Evolutionary conservation across 108 stramenopile species (phyloP), one percentile per base, ranked within the genome.

Genomic region (Skeletonema grethae): DNA sequence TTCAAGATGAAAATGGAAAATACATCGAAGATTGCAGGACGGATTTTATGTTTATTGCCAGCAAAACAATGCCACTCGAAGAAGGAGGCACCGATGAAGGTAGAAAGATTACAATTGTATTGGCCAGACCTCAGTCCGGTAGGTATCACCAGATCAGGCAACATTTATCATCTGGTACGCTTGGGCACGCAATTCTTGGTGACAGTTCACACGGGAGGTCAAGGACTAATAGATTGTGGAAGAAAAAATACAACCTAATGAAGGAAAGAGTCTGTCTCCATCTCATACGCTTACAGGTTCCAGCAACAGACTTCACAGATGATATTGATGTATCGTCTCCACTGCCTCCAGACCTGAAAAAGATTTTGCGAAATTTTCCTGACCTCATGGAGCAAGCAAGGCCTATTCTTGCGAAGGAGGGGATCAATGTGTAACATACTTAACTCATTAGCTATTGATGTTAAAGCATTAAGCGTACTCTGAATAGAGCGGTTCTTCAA

Each of bases 401-500:
- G 41, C 18, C 56, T 31, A 66, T 76, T 56, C 30, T 80, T 57
- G 32, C 28, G 12, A 43, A 50, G 30, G 45, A 61, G 38, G 61
- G 79, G 16, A 32, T 58, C 8, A 36, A 29, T 38, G 68, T 46
- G 72, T 41, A 60, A 67, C 28, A 2, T 15, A 9, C 10, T 65
- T 30, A 50, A 32, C 32, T 5, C 32, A 34, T 34, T 53, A 1
- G 29, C 15, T 30, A 57, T 29, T 38, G 0, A 11, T 38, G 0
- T 9, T 31, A 9, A 13, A 65, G 8, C 9, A 32, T 84, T 75
- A 92, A 25, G 91, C 91, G 63, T 87, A 88, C 50, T 88, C 70
- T 9, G 89, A 90, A 70, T 86, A 90, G 10, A 90, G 64, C 9
- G 91, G 91, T 62, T 92, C 91, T 13, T 70, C 70, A 57, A 73